phyloP scores from a whole-genome alignment of 352 stramenopile genomes.

The Globisporangium nunn region DNA sequence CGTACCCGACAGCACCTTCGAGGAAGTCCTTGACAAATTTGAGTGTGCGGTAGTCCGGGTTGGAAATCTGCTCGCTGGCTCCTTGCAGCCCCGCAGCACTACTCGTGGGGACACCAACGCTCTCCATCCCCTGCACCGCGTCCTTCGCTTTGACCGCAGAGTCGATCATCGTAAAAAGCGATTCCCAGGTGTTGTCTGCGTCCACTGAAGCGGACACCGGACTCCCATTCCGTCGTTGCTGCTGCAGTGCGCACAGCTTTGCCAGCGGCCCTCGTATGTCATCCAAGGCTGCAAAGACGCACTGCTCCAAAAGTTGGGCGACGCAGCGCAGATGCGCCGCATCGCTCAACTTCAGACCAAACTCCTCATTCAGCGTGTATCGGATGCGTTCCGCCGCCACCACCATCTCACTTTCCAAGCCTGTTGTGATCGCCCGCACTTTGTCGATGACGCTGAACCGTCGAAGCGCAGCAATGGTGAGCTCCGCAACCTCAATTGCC shows the following conservation, averaged over 20 bases:
- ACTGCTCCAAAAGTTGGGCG: background rate
- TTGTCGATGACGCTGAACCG: background rate
- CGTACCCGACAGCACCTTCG: background rate
- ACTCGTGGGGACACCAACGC: background rate
- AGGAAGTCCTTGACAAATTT: conserved; percentile 10
- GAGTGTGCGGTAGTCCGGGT: conserved; percentile 7
- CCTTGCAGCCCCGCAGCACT: background rate
- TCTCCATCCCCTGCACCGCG: background rate
- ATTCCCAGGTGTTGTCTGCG: background rate
- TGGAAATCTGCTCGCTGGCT: background rate
- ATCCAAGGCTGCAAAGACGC: background rate
- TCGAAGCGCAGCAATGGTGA: background rate
- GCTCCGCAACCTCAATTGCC: background rate
- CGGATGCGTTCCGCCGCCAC: background rate
- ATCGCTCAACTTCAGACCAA: background rate
- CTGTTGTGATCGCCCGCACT: background rate
- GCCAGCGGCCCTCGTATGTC: background rate
- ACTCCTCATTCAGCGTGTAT: background rate
- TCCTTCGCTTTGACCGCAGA: background rate
- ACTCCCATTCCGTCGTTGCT: background rate
- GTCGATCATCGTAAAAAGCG: background rate
- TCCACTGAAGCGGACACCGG: background rate
- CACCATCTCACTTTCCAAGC: background rate
- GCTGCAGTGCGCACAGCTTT: background rate
- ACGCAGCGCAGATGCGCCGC: background rate